Evolutionary conservation across 2,329 filamentous ascomycete species (phyloP).

Genomic region (Diaporthe sp.): DNA sequence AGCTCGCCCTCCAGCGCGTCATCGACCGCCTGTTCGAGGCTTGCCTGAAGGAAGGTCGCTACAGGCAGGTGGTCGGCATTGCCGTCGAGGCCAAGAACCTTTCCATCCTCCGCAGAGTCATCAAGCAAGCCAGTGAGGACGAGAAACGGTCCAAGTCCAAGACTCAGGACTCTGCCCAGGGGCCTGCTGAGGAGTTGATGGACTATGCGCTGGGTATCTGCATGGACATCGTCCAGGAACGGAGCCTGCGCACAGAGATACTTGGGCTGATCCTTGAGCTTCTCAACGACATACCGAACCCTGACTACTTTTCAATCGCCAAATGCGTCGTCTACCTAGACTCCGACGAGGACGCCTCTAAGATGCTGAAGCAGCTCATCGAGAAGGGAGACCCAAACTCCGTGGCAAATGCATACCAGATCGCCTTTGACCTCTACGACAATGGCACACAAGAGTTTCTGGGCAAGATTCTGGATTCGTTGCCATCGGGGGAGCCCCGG

Average conservation of each 20-base stretch:
- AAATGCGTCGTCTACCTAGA: slow-evolving; percentile 97
- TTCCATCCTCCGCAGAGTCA: slow-evolving; percentile 85
- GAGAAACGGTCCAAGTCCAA: slow-evolving; percentile 78
- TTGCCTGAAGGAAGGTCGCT: slow-evolving; percentile 86
- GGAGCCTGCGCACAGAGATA: slow-evolving; percentile 84
- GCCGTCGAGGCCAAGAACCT: slow-evolving; percentile 95
- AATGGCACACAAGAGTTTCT: slow-evolving; percentile 98
- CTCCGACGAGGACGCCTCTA: slow-evolving; percentile 89
- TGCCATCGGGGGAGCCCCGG: slow-evolving; percentile 68
- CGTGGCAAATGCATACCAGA: slow-evolving; percentile 91
- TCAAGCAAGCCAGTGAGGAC: slow-evolving; percentile 88
- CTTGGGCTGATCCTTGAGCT: slow-evolving; percentile 92
- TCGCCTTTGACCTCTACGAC: slow-evolving; percentile 97
- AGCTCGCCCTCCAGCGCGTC: slow-evolving; percentile 82
- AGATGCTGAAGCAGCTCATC: slow-evolving; percentile 85
- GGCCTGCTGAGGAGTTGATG: slow-evolving; percentile 89
- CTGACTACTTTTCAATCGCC: slow-evolving; percentile 97
- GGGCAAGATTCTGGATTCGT: slow-evolving; percentile 84
- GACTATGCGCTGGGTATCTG: slow-evolving; percentile 96
- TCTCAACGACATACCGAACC: slow-evolving; percentile 90
- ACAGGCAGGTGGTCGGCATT: slow-evolving; percentile 96
- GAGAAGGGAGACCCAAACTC: slow-evolving; percentile 82
- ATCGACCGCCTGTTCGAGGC: slow-evolving; percentile 92
- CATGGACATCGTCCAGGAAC: slow-evolving; percentile 97
- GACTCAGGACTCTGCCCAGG: slow-evolving; percentile 58